phyloP scores from a whole-genome alignment of 345 rosid species.

The Ailanthus altissimus region DNA sequence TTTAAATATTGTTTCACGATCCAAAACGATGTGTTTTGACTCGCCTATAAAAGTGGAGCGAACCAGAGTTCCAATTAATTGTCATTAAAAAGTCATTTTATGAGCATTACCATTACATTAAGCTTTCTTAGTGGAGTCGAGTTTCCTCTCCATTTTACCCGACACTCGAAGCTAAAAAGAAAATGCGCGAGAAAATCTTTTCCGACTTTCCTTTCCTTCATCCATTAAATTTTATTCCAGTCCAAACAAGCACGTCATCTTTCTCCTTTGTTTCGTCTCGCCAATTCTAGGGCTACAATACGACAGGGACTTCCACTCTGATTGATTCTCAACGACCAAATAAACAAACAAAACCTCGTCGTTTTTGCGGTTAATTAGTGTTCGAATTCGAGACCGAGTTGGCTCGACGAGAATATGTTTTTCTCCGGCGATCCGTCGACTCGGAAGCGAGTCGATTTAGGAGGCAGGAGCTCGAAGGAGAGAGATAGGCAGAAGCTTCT shows the following conservation, averaged over 20 bases:
- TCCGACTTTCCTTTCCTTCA: background rate
- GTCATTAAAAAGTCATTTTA: too few species aligned
- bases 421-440: constrained; percentile 92
- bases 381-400: constrained; percentile 7
- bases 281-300: constrained; percentile 6
- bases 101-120: too few species aligned
- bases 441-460: constrained; percentile 95
- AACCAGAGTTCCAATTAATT: background rate
- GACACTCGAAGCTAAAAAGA: background rate
- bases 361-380: background rate
- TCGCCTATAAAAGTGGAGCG: background rate
- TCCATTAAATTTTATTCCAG: constrained; percentile 10
- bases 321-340: constrained; percentile 9
- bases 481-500: constrained; percentile 94
- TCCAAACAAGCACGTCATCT: constrained; percentile 19
- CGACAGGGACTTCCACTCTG: background rate
- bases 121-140: too few species aligned
- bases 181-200: constrained; percentile 12
- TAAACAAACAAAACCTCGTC: background rate
- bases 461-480: constrained; percentile 97
- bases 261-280: background rate
- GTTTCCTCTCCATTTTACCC: background rate
- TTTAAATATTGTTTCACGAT: too few species aligned
- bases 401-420: constrained; percentile 53
- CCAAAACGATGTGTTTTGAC: background rate